phyloP scores from a whole-genome alignment of 1,284 basidiomycete genomes.

The Irpex sp. region DNA sequence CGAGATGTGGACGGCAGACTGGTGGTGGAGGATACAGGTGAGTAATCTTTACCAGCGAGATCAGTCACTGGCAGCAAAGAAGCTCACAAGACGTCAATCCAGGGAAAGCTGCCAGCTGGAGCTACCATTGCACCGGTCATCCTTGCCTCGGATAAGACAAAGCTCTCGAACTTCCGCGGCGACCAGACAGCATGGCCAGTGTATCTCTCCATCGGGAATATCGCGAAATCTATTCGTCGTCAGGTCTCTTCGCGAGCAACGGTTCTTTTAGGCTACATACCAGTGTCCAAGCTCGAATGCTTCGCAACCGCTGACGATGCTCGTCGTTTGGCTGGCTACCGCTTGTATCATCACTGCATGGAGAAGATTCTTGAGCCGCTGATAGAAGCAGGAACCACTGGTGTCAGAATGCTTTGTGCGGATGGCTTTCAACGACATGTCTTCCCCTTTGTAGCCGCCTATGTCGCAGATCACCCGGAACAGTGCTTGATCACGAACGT shows the following conservation, averaged over 20 bases:
- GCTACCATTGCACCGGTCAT: slow-evolving; percentile 18
- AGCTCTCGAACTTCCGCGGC: slow-evolving; percentile 15
- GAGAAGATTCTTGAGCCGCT: slow-evolving; percentile 14
- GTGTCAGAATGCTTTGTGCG: slow-evolving; percentile 20
- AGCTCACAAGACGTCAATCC: background rate
- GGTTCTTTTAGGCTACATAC: slow-evolving; percentile 24
- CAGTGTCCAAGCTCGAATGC: slow-evolving; percentile 15
- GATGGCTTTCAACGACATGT: slow-evolving; percentile 17
- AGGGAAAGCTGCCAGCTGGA: slow-evolving; percentile 12
- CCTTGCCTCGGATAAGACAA: slow-evolving; percentile 16
- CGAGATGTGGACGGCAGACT: slow-evolving; percentile 21
- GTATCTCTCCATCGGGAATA: slow-evolving; percentile 21
- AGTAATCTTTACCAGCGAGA: too few relatives aligned
- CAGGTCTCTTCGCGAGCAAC: slow-evolving; percentile 14
- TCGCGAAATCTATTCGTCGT: slow-evolving; percentile 14
- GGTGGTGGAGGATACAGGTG: slow-evolving; percentile 24
- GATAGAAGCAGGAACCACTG: slow-evolving; percentile 14
- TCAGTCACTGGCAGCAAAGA: too few relatives aligned
- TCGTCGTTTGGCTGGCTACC: slow-evolving; percentile 11
- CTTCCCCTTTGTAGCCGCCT: slow-evolving; percentile 20
- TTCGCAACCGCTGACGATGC: slow-evolving; percentile 12
- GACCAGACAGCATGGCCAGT: slow-evolving; percentile 20
- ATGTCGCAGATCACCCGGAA: slow-evolving; percentile 22
- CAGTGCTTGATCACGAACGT: slow-evolving; percentile 17
- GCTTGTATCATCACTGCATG: slow-evolving; percentile 26